Evolutionary conservation across 768 basidiomycete species (phyloP).

Genomic region (Mrakia gelida): DNA sequence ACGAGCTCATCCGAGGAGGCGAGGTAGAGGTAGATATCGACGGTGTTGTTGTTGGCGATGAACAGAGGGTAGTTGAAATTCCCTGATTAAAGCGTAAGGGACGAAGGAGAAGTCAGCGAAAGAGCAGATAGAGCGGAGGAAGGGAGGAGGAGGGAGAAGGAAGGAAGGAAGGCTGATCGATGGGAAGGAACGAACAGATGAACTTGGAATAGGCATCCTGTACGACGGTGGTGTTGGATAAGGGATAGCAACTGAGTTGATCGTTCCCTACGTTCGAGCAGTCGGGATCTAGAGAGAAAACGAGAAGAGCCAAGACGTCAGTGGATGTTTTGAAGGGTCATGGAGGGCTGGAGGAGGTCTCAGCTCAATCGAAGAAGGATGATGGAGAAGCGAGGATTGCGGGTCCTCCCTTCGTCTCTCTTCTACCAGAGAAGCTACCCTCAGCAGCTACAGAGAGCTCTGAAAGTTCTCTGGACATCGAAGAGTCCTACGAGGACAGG

Average conservation of each 20-base stretch:
- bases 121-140: not conserved
- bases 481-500: not conserved
- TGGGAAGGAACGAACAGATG: not conserved
- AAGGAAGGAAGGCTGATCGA: not conserved
- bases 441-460: not conserved
- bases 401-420: too few species aligned
- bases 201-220: conserved; percentile 28
- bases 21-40: conserved; percentile 29
- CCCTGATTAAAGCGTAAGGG: not conserved
- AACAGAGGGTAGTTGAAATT: conserved; percentile 31
- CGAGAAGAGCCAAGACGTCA: not conserved
- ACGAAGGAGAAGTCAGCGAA: not conserved
- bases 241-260: conserved; percentile 24
- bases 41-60: conserved; percentile 26
- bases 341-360: not conserved
- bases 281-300: not conserved
- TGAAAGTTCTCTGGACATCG: not conserved
- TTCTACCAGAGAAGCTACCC: not conserved
- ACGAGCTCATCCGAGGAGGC: conserved; percentile 20
- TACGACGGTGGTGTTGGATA: conserved; percentile 20
- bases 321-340: not conserved
- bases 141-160: not conserved
- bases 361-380: not conserved
- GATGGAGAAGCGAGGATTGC: too few species aligned
- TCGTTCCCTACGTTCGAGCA: conserved; percentile 27